phyloP scores from a whole-genome alignment of 2,329 filamentous ascomycete genomes.

The Penicillium sp. region DNA sequence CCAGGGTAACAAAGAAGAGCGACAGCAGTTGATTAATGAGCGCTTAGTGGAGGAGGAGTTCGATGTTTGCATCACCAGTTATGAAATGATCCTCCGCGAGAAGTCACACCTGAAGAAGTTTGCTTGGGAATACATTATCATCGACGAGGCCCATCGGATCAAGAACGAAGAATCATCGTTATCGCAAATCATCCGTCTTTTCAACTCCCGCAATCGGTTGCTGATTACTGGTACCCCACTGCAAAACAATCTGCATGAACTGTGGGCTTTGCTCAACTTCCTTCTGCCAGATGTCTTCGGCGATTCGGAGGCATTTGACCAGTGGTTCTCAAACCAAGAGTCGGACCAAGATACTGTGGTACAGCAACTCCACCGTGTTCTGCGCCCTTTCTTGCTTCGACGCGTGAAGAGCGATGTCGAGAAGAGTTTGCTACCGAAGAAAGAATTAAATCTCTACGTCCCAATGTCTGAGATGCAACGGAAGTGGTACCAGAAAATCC shows the following conservation, averaged over 20 bases:
- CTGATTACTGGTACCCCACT: constrained; percentile 95
- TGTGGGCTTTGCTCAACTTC: constrained; percentile 97
- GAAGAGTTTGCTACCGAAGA: constrained; percentile 95
- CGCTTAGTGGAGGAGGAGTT: constrained; percentile 92
- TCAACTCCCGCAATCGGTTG: constrained; percentile 90
- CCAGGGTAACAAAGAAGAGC: constrained; percentile 93
- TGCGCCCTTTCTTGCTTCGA: constrained; percentile 89
- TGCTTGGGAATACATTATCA: constrained; percentile 99
- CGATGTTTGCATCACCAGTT: constrained; percentile 96
- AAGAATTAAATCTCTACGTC: constrained; percentile 94
- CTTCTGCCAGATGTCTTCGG: constrained; percentile 97
- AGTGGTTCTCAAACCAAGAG: constrained; percentile 92
- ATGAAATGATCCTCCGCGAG: constrained; percentile 97
- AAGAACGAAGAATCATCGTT: constrained; percentile 99
- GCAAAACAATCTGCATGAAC: constrained; percentile 96
- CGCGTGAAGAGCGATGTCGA: constrained; percentile 97
- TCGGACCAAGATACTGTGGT: constrained; percentile 93
- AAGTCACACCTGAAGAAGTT: constrained; percentile 96
- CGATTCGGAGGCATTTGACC: constrained; percentile 92
- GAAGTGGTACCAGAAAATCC: constrained; percentile 98
- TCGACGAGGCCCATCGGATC: constrained; percentile 96
- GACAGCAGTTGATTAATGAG: constrained; percentile 81
- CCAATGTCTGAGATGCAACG: constrained; percentile 99
- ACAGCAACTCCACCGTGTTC: constrained; percentile 87
- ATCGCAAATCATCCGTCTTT: constrained; percentile 92